A percentile compares a stretch with the other conserved stretches of the same genome.
Conservation (phyloP, 441 rosid genomes). For the Flueggea neowawraea region DNA sequence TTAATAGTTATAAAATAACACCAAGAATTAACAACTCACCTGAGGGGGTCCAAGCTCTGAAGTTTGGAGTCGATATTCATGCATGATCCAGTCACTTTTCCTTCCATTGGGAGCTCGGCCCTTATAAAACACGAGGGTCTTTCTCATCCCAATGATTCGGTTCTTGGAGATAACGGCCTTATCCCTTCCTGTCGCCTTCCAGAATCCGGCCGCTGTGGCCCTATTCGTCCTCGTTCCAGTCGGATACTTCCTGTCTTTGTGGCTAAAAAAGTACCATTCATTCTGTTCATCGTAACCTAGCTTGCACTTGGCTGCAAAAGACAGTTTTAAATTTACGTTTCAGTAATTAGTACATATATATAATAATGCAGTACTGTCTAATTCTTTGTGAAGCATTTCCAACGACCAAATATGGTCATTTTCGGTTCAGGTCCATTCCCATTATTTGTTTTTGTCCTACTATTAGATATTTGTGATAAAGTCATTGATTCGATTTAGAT, state of each 20-base stretch:
- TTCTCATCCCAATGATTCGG: slow-evolving; percentile 83
- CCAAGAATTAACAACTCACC: slow-evolving; percentile 27
- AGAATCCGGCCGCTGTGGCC: slow-evolving; percentile 91
- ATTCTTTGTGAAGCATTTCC: not conserved
- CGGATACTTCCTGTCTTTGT: slow-evolving; percentile 90
- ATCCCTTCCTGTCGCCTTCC: slow-evolving; percentile 98
- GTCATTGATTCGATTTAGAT: too few relatives aligned
- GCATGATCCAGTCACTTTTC: slow-evolving; percentile 94
- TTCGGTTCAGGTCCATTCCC: slow-evolving; percentile 7
- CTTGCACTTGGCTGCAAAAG: slow-evolving; percentile 59
- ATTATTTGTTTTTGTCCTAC: too few relatives aligned
- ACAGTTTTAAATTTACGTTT: too few relatives aligned
- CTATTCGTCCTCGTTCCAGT: slow-evolving; percentile 88
- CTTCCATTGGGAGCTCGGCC: slow-evolving; percentile 95
- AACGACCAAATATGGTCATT: not conserved
- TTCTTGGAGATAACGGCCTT: slow-evolving; percentile 77
- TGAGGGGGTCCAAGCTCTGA: slow-evolving; percentile 67
- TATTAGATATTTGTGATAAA: too few relatives aligned
- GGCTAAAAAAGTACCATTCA: slow-evolving; percentile 97
- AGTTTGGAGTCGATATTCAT: slow-evolving; percentile 86
- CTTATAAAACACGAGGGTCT: slow-evolving; percentile 86
- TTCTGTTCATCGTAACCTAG: slow-evolving; percentile 73
- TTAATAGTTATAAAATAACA: too few relatives aligned
- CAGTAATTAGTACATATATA: too few relatives aligned
- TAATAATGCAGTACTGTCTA: not conserved